Evolutionary conservation across 2,329 filamentous ascomycete genomes (phyloP).

Genomic region (Stemphylium vesicarium): DNA sequence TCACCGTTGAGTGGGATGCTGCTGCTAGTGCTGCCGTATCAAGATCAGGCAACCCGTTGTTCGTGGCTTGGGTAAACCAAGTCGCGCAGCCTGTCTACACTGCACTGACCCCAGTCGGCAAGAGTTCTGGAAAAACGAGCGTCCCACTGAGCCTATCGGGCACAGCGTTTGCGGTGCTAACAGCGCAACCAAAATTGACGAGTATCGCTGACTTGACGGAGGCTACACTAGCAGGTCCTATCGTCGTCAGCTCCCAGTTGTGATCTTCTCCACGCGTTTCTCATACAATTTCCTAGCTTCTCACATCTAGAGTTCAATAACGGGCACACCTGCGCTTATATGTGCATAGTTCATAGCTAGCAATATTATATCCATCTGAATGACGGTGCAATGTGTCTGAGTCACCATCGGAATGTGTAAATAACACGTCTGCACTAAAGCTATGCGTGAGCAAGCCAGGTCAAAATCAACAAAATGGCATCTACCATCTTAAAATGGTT

Average conservation of each 20-base stretch:
- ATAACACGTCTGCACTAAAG: too few relatives aligned
- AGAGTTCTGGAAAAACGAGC: not conserved
- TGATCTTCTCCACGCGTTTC: not conserved
- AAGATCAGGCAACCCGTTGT: not conserved
- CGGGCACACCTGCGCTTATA: too few relatives aligned
- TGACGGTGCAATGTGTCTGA: too few relatives aligned
- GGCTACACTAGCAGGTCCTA: conserved; percentile 7
- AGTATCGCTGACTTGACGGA: conserved; percentile 3
- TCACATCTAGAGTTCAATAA: not conserved
- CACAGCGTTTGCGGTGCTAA: conserved; percentile 9
- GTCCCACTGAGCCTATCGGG: conserved; percentile 4
- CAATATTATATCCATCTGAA: too few relatives aligned
- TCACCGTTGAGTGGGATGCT: conserved; percentile 1
- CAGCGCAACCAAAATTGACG: conserved; percentile 1
- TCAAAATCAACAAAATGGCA: too few relatives aligned
- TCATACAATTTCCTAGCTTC: not conserved
- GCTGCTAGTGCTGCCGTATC: not conserved
- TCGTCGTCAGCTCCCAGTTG: conserved; percentile 4
- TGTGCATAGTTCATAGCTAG: too few relatives aligned
- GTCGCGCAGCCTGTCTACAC: conserved; percentile 3
- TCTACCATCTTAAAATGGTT: too few relatives aligned
- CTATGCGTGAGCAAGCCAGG: too few relatives aligned
- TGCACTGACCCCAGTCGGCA: not conserved
- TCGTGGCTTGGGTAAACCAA: conserved; percentile 5
- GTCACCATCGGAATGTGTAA: too few relatives aligned